Conservation (phyloP, 2,329 filamentous ascomycete genomes). For the Chaetoscypha palmicola region DNA sequence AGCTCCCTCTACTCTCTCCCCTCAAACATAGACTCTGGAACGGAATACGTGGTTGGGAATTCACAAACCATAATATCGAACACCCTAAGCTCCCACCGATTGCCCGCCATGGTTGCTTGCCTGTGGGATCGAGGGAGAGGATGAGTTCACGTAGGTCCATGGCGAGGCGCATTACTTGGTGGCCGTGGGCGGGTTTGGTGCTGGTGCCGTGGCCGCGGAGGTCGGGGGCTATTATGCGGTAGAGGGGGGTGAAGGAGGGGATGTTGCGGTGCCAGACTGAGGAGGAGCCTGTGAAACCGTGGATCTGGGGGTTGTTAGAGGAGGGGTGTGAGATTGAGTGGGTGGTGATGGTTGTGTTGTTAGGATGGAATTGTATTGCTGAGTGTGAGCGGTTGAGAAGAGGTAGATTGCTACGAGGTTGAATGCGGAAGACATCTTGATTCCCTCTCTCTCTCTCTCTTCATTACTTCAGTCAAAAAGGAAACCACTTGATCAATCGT, state of each 20-base stretch:
- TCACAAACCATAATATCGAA: slow-evolving; percentile 27
- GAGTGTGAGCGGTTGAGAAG: no score
- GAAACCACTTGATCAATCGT: no score
- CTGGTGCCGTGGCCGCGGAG: slow-evolving; percentile 28
- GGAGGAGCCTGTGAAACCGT: slow-evolving; percentile 31
- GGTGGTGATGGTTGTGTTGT: background rate
- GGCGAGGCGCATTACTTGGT: slow-evolving; percentile 28
- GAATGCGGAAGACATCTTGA: no score
- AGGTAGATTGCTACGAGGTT: no score
- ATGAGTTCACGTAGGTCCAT: slow-evolving; percentile 27
- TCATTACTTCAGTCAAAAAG: background rate
- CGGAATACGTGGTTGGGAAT: background rate
- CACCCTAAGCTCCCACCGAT: slow-evolving; percentile 30
- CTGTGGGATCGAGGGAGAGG: background rate
- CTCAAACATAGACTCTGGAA: no score
- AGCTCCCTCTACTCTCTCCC: background rate
- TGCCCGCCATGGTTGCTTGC: slow-evolving; percentile 13
- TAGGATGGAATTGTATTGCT: no score
- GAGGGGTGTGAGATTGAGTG: background rate
- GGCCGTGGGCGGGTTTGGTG: slow-evolving; percentile 25
- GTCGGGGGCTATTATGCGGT: slow-evolving; percentile 27
- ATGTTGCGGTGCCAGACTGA: slow-evolving; percentile 29
- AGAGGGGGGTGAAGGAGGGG: slow-evolving; percentile 15
- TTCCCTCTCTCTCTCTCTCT: background rate
- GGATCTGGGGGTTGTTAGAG: slow-evolving; percentile 22